Conservation (phyloP, 2,329 filamentous ascomycete genomes). For the Cercospora sp. region DNA sequence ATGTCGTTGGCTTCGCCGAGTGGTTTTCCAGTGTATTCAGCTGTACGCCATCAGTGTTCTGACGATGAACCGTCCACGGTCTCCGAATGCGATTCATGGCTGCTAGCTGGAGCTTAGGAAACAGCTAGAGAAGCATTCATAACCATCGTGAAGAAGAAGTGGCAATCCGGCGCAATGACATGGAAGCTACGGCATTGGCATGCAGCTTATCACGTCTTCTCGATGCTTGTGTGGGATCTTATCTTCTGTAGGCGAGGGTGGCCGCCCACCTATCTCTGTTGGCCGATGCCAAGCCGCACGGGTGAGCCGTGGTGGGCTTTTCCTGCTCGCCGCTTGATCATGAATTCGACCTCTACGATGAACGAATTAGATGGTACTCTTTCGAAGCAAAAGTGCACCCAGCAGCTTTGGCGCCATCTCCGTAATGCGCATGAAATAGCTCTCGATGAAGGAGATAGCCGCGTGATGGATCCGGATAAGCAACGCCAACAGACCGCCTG, state of each 20-base stretch:
- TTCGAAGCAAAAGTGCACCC: too few relatives aligned
- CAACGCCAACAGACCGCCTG: neutral
- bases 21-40: constrained; percentile 29
- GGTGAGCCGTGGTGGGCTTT: neutral
- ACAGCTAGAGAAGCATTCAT: neutral
- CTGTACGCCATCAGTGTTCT: constrained; percentile 33
- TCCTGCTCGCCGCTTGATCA: neutral
- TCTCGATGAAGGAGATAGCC: neutral
- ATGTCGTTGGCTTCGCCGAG: constrained; percentile 17
- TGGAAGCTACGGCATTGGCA: neutral
- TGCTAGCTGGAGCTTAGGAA: neutral
- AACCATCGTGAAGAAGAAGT: neutral
- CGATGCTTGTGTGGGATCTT: neutral
- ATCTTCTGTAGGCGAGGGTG: neutral
- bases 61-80: constrained; percentile 30
- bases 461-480: neutral
- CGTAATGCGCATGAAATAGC: neutral
- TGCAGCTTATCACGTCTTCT: neutral
- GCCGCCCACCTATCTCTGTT: constrained; percentile 1
- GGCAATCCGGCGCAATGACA: neutral
- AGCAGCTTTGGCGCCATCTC: too few relatives aligned
- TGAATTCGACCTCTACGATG: too few relatives aligned
- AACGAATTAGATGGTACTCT: too few relatives aligned
- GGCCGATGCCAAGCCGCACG: constrained; percentile 2
- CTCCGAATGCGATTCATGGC: constrained; percentile 33